A percentile compares a stretch with the other conserved stretches of the same genome.
Evolutionary conservation across 169 alveolate species (phyloP).

Genomic region (Babesia gibsoni): DNA sequence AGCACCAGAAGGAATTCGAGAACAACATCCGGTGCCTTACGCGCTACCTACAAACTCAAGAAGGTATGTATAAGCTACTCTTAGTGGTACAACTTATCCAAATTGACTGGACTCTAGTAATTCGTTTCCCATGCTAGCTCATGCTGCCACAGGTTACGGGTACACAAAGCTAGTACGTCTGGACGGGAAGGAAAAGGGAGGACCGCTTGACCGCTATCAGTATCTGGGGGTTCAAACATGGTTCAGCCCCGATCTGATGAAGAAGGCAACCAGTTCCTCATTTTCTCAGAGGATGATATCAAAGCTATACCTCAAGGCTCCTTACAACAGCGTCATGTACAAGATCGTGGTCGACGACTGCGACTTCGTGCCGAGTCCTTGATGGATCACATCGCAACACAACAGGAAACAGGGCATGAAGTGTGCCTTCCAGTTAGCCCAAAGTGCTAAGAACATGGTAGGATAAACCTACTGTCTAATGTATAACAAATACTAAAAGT

Average conservation of each 20-base stretch:
- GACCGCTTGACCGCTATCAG: conserved; percentile 35
- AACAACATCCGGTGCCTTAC: conserved; percentile 68
- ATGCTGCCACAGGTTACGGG: conserved; percentile 47
- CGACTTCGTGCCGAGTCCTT: conserved; percentile 35
- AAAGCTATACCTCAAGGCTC: conserved; percentile 37
- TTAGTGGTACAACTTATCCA: too few species aligned
- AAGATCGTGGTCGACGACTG: conserved; percentile 75
- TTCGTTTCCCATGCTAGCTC: too few species aligned
- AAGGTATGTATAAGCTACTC: conserved; percentile 59
- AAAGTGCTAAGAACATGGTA: too few species aligned
- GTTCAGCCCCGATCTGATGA: conserved; percentile 65
- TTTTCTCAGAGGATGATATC: conserved; percentile 61
- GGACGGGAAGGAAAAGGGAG: conserved; percentile 23
- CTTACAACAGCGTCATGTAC: conserved; percentile 64
- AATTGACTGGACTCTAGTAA: too few species aligned
- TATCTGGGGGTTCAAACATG: conserved; percentile 73
- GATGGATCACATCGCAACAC: too few species aligned
- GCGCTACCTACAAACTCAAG: conserved; percentile 72
- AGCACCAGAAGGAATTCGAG: conserved; percentile 56
- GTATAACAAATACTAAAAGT: too few species aligned
- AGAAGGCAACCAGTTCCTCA: conserved; percentile 29
- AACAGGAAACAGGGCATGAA: too few species aligned
- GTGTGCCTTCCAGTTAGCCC: too few species aligned
- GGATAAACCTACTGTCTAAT: too few species aligned
- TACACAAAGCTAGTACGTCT: conserved; percentile 33